Evolutionary conservation across 176 grass and related monocot species (phyloP), one percentile per base, ranked within the genome.

Genomic region (Rhynchospora tenuis): DNA sequence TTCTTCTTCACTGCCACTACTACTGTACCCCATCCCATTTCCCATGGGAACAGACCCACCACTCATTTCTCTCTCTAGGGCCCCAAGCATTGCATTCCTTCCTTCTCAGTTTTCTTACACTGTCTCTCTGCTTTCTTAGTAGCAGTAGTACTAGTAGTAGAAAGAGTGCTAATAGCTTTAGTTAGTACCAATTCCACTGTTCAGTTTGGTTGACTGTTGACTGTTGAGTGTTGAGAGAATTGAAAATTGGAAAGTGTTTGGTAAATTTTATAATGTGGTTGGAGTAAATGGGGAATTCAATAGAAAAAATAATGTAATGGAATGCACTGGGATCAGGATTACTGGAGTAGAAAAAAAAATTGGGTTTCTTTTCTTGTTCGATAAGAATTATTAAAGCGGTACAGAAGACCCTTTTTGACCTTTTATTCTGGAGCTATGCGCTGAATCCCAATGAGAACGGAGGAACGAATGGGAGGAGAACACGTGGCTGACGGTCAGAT

Each of bases 1-100:
- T 84, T 94, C 92, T 59, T 94, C 92, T 64, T 94, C 92, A 31
- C 79, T 87, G 24, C 79, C 65, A 26, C 87, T 85, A 29, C 66
- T 83, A 67, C 38, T 87, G 23, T 73, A 78, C 82, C 84, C 86
- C 86, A 90, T 10, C 65, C 86, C 64, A 19, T 68, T 26, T 75
- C 83, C 24, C 83, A 84, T 11, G 55, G 77, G 54, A 64, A 38
- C 45, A 22, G 46, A 42, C 84, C 75, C 4, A 63, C 88, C 69
- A 46, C 86, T 82, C 86, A 89, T 90, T 87, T 89, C 81, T 51
- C 59, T 55, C 19, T 85, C 3, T 27, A 69, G 6, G 7, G 48
- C 14, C 15, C 43, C 66, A 79, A 87, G 45, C 81, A 72, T 74
- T 26, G 16, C 68, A 38, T 7, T 26, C 59, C 19, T 10, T 20